These are phyloP conservation scores for Lantana camara DNA, from an alignment of 257 asterid genomes.

Conservation along the genomic window DNA sequence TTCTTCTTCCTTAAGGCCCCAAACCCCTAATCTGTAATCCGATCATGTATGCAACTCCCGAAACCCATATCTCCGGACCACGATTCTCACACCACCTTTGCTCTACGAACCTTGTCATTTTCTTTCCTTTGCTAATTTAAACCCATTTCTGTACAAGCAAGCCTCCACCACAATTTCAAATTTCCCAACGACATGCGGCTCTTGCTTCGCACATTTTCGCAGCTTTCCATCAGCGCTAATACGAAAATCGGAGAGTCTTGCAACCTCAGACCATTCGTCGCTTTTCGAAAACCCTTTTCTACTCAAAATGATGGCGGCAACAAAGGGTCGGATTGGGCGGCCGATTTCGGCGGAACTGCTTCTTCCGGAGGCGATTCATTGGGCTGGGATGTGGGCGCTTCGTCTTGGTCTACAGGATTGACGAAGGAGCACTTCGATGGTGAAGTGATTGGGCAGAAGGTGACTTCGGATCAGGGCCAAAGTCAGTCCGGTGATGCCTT, in stretches of 20 bases:
- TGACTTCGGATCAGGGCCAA: conserved; percentile 26
- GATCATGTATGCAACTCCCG: too few relatives aligned
- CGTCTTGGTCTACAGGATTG: conserved; percentile 88
- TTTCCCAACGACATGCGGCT: conserved; percentile 46
- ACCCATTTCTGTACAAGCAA: too few relatives aligned
- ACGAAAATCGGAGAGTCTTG: conserved; percentile 5
- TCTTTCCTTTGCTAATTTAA: too few relatives aligned
- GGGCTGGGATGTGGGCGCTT: conserved; percentile 67
- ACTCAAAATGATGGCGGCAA: conserved; percentile 33
- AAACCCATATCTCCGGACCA: too few relatives aligned
- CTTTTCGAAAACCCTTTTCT: conserved; percentile 42
- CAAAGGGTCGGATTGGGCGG: conserved; percentile 48
- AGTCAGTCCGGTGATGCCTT: conserved; percentile 18
- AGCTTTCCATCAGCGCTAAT: conserved; percentile 34
- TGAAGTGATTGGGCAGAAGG: conserved; percentile 66
- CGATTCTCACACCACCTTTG: too few relatives aligned
- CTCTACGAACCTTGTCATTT: too few relatives aligned
- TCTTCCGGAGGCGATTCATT: conserved; percentile 39
- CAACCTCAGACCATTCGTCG: conserved; percentile 25
- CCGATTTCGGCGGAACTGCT: conserved; percentile 48
- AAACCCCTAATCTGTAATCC: too few relatives aligned
- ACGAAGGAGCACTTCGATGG: conserved; percentile 93
- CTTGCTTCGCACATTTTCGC: conserved; percentile 50
- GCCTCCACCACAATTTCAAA: too few relatives aligned
- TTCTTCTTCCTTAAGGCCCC: too few relatives aligned